Percentiles rank a stretch among this genome's conserved stretches.
These are phyloP conservation scores for Penicillium sp. DNA, from an alignment of 2,329 filamentous ascomycete genomes.

Conservation along the genomic window DNA sequence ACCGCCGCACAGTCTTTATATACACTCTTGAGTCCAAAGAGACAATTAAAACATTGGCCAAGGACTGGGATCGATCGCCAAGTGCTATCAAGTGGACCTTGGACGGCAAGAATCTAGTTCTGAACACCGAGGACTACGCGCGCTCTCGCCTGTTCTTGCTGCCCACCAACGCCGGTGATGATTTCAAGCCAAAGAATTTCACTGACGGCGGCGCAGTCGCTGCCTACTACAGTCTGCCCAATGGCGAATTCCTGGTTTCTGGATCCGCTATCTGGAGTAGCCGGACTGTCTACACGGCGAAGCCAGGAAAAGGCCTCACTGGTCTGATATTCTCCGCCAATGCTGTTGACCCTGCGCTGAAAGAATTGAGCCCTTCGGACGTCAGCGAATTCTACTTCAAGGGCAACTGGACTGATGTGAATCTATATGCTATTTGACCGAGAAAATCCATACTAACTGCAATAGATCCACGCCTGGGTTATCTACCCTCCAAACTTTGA, in stretches of 20 bases:
- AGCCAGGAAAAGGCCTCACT: constrained; percentile 27
- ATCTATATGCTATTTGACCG: not conserved
- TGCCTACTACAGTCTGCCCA: constrained; percentile 32
- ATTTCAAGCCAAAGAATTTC: constrained; percentile 39
- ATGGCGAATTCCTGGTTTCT: constrained; percentile 36
- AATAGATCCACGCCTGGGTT: constrained; percentile 43
- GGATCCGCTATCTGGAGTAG: constrained; percentile 39
- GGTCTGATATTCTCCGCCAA: constrained; percentile 40
- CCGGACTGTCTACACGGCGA: constrained; percentile 37
- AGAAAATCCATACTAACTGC: constrained; percentile 8
- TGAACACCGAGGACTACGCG: constrained; percentile 73
- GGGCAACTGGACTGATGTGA: constrained; percentile 40
- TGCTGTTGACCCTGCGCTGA: constrained; percentile 41
- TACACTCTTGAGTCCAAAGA: constrained; percentile 36
- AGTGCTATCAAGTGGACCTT: constrained; percentile 52
- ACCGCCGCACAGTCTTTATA: constrained; percentile 60
- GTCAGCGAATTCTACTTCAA: constrained; percentile 41
- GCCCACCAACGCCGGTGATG: constrained; percentile 33
- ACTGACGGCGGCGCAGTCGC: constrained; percentile 36
- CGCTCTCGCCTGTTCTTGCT: constrained; percentile 47
- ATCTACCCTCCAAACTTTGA: constrained; percentile 61
- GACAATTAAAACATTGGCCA: constrained; percentile 41
- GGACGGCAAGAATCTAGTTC: constrained; percentile 64
- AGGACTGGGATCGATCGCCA: constrained; percentile 57
- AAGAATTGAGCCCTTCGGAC: constrained; percentile 36